Evolutionary conservation across 352 stramenopile genomes (phyloP), one percentile per base, ranked within the genome.

Genomic region (Phytophthora fragariae): DNA sequence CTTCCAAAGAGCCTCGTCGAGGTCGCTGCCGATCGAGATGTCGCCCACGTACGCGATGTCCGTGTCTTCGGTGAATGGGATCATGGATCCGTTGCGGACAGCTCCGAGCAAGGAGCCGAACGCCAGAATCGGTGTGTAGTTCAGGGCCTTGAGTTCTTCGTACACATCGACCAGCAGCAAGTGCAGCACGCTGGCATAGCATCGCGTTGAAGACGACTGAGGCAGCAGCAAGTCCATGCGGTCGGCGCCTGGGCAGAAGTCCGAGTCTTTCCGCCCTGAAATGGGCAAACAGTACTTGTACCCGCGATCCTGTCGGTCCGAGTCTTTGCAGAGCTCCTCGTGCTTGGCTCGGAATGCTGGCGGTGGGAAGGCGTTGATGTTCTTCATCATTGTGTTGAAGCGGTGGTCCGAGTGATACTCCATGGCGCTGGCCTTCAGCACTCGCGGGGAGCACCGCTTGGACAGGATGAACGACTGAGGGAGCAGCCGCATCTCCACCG

Each of bases 111-210:
- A 52, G n/a, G 81, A 76, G 52, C 81, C 78, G 33, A 64, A 86
- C 15, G 80, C 50, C n/a, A 88, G 39, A 17, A 70, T 57, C n/a
- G 81, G 81, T 19, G 63, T 21, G 1, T 54, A 68, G 5, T 59
- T 57, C 17, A 73, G 35, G 1, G 27, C 57, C 33, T 68, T 6
- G 41, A 88, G 55, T 59, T 86, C 72, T 27, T 75, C 70, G 64
- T 83, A 85, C 2, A 84, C 75, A 57, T 85, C 81, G n/a, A 83
- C 56, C 1, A 88, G 68, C n/a, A 88, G 58, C 73, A 88, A 70
- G 62, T 88, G 78, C 59, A 88, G 67, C 15, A 80, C 71, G 59
- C 78, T 86, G 29, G 49, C 76, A 29, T 78, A 79, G 59, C 81
- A 88, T 5, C 77, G 37, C 46, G 73, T 79, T 5, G 68, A 55